Percentiles rank a stretch among this genome's conserved stretches.
These are phyloP conservation scores for Hypericum androsaemum DNA, from an alignment of 345 rosid genomes.

Conservation along the genomic window DNA sequence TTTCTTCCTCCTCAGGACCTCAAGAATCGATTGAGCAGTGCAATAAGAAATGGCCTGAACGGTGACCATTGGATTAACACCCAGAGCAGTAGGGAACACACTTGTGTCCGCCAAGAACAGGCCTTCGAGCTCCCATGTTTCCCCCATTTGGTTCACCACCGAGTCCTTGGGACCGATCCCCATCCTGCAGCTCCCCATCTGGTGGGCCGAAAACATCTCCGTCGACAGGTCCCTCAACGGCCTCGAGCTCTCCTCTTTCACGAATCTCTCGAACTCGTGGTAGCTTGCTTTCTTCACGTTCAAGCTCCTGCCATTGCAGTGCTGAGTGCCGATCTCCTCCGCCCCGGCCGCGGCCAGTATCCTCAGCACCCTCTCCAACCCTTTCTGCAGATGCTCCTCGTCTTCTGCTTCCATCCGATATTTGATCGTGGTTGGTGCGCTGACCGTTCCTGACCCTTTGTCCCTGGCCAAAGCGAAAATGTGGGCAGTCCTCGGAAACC, in stretches of 20 bases:
- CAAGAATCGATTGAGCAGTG: conserved; percentile 49
- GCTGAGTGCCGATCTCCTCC: conserved; percentile 74
- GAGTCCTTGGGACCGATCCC: conserved; percentile 48
- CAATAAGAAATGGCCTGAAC: conserved; percentile 79
- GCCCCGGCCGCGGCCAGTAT: conserved; percentile 72
- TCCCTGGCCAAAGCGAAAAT: conserved; percentile 58
- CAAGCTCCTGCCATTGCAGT: conserved; percentile 36
- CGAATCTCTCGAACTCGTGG: conserved; percentile 40
- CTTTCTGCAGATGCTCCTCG: conserved; percentile 44
- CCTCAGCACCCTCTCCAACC: conserved; percentile 50
- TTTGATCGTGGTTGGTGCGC: conserved; percentile 28
- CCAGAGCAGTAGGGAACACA: conserved; percentile 80
- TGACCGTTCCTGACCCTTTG: conserved; percentile 47
- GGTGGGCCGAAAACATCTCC: conserved; percentile 68
- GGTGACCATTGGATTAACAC: conserved; percentile 83
- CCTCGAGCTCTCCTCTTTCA: conserved; percentile 55
- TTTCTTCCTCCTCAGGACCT: conserved; percentile 26
- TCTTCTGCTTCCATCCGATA: conserved; percentile 40
- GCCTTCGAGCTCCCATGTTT: conserved; percentile 75
- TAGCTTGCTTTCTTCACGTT: conserved; percentile 35
- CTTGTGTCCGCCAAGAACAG: conserved; percentile 68
- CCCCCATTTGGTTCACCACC: conserved; percentile 60
- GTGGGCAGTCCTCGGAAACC: conserved; percentile 61
- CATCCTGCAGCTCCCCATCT: conserved; percentile 92
- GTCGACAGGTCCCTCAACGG: conserved; percentile 32